Evolutionary conservation across 352 stramenopile species (phyloP), one percentile per base, ranked within the genome.

Genomic region (Phytophthora podocarpi): DNA sequence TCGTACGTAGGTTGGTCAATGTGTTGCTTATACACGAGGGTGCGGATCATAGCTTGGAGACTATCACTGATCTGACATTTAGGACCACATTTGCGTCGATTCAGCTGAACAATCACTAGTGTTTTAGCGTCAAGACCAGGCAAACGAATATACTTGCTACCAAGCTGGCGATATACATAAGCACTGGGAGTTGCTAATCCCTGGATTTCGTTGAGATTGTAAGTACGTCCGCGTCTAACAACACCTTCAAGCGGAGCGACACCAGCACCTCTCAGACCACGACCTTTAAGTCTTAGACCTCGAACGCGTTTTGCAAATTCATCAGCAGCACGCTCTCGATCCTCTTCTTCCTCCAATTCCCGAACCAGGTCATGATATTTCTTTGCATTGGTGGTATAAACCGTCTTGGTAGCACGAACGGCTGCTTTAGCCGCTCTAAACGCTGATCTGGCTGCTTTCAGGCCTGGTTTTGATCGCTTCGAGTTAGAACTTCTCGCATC

Each of bases 81-180:
- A 59, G n/a, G n/a, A n/a, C n/a, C n/a, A 51, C 26, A 59, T 34
- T 35, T 59, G 59, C 57, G 2, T 65, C 48, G 10, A 54, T 27
- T 32, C 1, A 55, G 41, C 23, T 59, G 26, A 27, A 56, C 58
- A 23, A 47, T 58, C 37, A n/a, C n/a, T n/a, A n/a, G n/a, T n/a
- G n/a, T n/a, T n/a, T n/a, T n/a, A n/a, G n/a, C n/a, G n/a, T n/a
- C n/a, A n/a, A n/a, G n/a, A n/a, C n/a, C n/a, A n/a, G n/a, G n/a
- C n/a, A n/a, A n/a, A n/a, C n/a, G n/a, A n/a, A n/a, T 31, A 9
- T 11, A n/a, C n/a, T n/a, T n/a, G n/a, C n/a, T n/a, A n/a, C n/a
- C n/a, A n/a, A n/a, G n/a, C n/a, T n/a, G n/a, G n/a, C n/a, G n/a
- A n/a, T n/a, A n/a, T n/a, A n/a, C n/a, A n/a, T n/a, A n/a, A n/a